Base-by-base conservation (phyloP, 2,329 filamentous ascomycete genomes). In the Fusarium irregulare region DNA sequence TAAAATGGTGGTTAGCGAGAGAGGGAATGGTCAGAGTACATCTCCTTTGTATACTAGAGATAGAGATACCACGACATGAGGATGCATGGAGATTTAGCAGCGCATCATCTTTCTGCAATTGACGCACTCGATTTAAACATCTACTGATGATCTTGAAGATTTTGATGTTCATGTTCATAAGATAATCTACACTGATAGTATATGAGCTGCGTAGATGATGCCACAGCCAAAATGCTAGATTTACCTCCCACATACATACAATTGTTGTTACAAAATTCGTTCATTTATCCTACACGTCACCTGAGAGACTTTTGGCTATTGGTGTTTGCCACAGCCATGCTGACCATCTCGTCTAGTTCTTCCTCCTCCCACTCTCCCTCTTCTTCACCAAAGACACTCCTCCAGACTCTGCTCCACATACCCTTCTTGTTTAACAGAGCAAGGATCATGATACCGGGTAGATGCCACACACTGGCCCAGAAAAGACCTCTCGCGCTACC, bases 401-500 rank as follows among this genome's bases (percentile, higher is more conserved):
- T 87, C 89, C 92, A 95, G n/a, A 95, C 88, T 18, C 94, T 87
- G 69, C 89, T 87, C 93, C 93, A 96, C 81, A 97, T 86, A 0
- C 94, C 95, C 82, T 94, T 97, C 87, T 99, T 99, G 80, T 97
- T 93, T 58, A 92, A 88, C 80, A 98, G 91, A 4, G 94, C 95
- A 65, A 98, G 83, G 48, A 98, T 93, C 85, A 99, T 89, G 44
- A 98, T 87, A 27, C 91, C 92, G 0, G 96, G 96, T 49, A 99
- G 80, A 82, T 98, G 94, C 96, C 95, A 98, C 12, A 99, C 93
- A 78, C 93, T 97, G 3, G 96, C 94, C 96, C 96, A 99, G 80
- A 99, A 99, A 55, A 99, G 80, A 0, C 91, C 91, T 59, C 93
- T 87, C 4, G 96, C 94, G 20, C 88, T 93, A 4, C 94, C 94